A percentile compares a stretch with the other conserved stretches of the same genome.
Evolutionary conservation across 371 early-diverging fungal genomes (phyloP).

Genomic region (Sporodiniella umbellata): DNA sequence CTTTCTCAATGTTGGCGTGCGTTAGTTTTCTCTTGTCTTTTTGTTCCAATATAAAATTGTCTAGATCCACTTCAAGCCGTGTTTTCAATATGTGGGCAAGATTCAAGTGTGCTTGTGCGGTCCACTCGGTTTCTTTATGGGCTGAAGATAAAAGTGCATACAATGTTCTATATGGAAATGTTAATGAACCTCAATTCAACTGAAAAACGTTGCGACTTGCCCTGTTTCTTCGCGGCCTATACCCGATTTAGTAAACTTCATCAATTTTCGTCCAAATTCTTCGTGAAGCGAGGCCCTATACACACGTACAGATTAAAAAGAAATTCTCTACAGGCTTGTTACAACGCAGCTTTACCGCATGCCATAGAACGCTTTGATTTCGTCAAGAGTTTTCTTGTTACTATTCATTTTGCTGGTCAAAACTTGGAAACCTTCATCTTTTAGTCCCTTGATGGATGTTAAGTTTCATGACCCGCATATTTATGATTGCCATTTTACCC

Average conservation of each 20-base stretch:
- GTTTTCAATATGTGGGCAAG: constrained; percentile 75
- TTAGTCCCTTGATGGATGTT: constrained; percentile 61
- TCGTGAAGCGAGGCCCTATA: constrained; percentile 80
- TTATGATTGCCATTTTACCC: constrained; percentile 19
- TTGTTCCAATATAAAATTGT: constrained; percentile 80
- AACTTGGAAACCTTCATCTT: constrained; percentile 83
- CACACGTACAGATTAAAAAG: background rate
- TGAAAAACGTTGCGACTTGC: constrained; percentile 30
- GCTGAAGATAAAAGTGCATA: constrained; percentile 65
- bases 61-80: constrained; percentile 69
- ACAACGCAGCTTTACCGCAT: constrained; percentile 27
- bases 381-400: constrained; percentile 83
- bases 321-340: background rate
- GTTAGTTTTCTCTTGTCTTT: constrained; percentile 59
- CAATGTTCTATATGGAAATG: constrained; percentile 49
- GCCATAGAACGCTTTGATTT: constrained; percentile 52
- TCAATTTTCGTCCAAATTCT: constrained; percentile 79
- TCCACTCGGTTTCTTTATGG: constrained; percentile 75
- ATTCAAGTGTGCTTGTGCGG: constrained; percentile 74
- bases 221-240: constrained; percentile 88
- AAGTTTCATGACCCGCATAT: background rate
- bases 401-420: constrained; percentile 77
- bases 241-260: constrained; percentile 73
- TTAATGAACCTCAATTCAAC: background rate
- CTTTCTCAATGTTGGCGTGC: constrained; percentile 53